These are phyloP conservation scores for Lactarius sanguifluus DNA, from an alignment of 768 basidiomycete genomes.

Conservation along the genomic window DNA sequence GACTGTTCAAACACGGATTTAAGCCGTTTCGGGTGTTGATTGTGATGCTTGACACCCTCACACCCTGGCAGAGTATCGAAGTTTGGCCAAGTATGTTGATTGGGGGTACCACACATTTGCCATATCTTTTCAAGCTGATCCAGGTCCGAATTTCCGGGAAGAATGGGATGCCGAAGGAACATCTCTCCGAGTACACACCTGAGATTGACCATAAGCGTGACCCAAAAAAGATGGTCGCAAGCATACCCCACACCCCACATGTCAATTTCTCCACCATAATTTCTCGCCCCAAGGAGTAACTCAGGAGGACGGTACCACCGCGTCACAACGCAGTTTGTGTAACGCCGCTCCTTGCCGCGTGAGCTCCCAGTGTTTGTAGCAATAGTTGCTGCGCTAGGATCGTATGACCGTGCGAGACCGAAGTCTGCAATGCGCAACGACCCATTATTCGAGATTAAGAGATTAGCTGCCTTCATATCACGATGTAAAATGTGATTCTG, in stretches of 20 bases:
- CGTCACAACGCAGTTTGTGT: slow-evolving; percentile 95
- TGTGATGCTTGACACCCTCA: slow-evolving; percentile 71
- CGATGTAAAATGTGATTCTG: slow-evolving; percentile 97
- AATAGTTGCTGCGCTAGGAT: slow-evolving; percentile 47
- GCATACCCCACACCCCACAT: slow-evolving; percentile 96
- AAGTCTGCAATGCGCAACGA: slow-evolving; percentile 91
- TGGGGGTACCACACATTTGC: slow-evolving; percentile 85
- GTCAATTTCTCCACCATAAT: slow-evolving; percentile 93
- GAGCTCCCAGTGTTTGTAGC: slow-evolving; percentile 39
- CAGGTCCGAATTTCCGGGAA: slow-evolving; percentile 85
- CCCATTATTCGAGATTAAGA: slow-evolving; percentile 88
- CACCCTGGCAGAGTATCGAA: slow-evolving; percentile 74
- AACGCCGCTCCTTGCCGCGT: slow-evolving; percentile 60
- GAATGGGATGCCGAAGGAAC: slow-evolving; percentile 83
- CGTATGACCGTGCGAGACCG: slow-evolving; percentile 86
- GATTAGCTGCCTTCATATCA: slow-evolving; percentile 98
- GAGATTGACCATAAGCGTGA: not conserved
- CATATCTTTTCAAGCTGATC: slow-evolving; percentile 92
- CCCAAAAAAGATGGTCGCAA: not conserved
- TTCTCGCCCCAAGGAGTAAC: slow-evolving; percentile 81
- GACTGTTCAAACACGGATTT: slow-evolving; percentile 60
- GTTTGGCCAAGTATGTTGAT: slow-evolving; percentile 78
- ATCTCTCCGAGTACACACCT: slow-evolving; percentile 98
- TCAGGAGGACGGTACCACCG: slow-evolving; percentile 95
- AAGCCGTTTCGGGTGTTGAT: slow-evolving; percentile 52